Percentiles rank a stretch among this genome's conserved stretches.
Conservation (phyloP, 1,284 basidiomycete species). For the Pisolithus thermaeus region DNA sequence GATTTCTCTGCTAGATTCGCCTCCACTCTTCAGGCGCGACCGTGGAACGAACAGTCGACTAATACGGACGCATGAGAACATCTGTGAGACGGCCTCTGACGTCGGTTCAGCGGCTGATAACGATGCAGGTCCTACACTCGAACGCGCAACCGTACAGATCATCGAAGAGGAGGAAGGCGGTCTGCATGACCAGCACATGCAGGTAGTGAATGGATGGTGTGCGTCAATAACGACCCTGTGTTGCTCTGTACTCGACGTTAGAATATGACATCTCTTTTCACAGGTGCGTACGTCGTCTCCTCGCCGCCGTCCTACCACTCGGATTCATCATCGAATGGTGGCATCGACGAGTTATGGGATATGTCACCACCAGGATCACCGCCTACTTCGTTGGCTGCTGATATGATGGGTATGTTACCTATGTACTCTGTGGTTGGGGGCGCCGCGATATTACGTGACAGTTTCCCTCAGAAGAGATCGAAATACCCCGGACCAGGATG, state of each 20-base stretch:
- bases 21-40: constrained; percentile 9
- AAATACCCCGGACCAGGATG: constrained; percentile 24
- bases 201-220: constrained; percentile 57
- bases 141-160: constrained; percentile 13
- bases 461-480: constrained; percentile 20
- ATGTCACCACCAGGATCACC: constrained; percentile 32
- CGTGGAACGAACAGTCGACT: neutral
- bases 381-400: constrained; percentile 29
- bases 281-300: constrained; percentile 22
- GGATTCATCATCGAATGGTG: constrained; percentile 30
- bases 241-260: neutral
- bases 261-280: neutral
- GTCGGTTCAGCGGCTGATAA: neutral
- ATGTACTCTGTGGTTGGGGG: no score
- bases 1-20: constrained; percentile 3
- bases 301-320: constrained; percentile 31
- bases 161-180: constrained; percentile 37
- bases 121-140: constrained; percentile 13
- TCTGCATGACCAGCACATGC: constrained; percentile 41
- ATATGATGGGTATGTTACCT: constrained; percentile 37
- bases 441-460: no score
- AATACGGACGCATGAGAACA: neutral
- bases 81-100: neutral
- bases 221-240: constrained; percentile 14
- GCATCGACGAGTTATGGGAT: constrained; percentile 41